Percentiles rank a stretch among this genome's conserved stretches.
These are phyloP conservation scores for Ustilago bromivora DNA, from an alignment of 1,284 basidiomycete genomes.

Conservation along the genomic window DNA sequence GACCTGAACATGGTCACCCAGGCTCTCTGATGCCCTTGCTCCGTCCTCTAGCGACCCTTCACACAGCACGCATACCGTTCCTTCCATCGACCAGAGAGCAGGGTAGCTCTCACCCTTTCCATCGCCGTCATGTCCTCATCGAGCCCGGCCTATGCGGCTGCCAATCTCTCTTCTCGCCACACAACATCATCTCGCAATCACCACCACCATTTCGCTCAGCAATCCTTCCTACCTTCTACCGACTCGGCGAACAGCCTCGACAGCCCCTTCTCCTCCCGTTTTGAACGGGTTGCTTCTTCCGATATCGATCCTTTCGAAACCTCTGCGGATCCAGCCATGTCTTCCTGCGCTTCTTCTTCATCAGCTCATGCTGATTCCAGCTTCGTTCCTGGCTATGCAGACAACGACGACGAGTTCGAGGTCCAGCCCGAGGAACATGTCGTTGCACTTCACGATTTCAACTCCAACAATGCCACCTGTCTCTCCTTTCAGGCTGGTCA, in stretches of 20 bases:
- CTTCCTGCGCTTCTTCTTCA: conserved; percentile 27
- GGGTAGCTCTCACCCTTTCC: too few relatives aligned
- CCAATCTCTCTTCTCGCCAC: conserved; percentile 2
- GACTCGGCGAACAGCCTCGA: conserved; percentile 30
- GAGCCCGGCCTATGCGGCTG: conserved; percentile 7
- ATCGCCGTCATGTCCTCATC: conserved; percentile 21
- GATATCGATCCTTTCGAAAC: conserved; percentile 6
- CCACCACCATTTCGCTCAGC: conserved; percentile 11
- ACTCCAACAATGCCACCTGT: conserved; percentile 73
- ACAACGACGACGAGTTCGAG: conserved; percentile 30
- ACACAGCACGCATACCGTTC: neutral
- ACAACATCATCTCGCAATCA: conserved; percentile 9
- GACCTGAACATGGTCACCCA: conserved; percentile 16
- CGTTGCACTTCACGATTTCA: conserved; percentile 70
- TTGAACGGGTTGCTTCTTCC: conserved; percentile 30
- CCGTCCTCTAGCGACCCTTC: conserved; percentile 4
- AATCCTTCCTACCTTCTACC: conserved; percentile 22
- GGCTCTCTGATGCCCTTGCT: conserved; percentile 11
- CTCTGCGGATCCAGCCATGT: conserved; percentile 15
- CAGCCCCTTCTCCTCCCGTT: conserved; percentile 25
- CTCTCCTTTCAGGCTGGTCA: conserved; percentile 89
- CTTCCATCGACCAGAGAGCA: neutral
- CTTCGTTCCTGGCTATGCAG: conserved; percentile 14
- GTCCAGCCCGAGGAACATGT: conserved; percentile 63
- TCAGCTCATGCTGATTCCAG: conserved; percentile 24